phyloP scores from a whole-genome alignment of 1,284 basidiomycete genomes.

The Vanrija sp. region DNA sequence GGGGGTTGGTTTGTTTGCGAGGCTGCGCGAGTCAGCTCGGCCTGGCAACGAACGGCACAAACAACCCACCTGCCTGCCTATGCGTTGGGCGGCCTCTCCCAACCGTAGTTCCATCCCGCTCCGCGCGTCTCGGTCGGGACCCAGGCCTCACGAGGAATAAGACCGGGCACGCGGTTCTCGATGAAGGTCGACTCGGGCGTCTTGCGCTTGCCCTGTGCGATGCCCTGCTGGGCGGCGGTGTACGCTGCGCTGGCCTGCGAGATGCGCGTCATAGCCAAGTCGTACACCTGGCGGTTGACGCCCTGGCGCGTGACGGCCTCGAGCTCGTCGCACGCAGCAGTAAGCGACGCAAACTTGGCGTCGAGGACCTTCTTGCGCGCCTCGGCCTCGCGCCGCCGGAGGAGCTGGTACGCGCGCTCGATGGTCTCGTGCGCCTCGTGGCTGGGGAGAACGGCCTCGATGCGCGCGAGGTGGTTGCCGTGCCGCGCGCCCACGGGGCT shows the following conservation, averaged over 20 bases:
- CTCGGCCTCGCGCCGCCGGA: constrained; percentile 69
- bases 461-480: constrained; percentile 63
- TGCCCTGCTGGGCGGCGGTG: constrained; percentile 10
- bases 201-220: constrained; percentile 58
- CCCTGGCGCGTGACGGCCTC: constrained; percentile 49
- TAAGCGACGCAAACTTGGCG: constrained; percentile 73
- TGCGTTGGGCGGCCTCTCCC: constrained; percentile 33
- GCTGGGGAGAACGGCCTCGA: constrained; percentile 72
- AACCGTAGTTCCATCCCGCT: constrained; percentile 47
- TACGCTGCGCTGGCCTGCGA: constrained; percentile 53
- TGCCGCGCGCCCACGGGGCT: constrained; percentile 78
- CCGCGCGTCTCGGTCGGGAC: constrained; percentile 47
- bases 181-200: constrained; percentile 61
- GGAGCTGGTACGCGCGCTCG: constrained; percentile 82
- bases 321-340: constrained; percentile 73
- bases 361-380: constrained; percentile 61
- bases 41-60: not conserved
- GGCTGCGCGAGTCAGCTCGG: not conserved
- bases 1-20: not conserved
- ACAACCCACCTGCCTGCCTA: not conserved
- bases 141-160: constrained; percentile 63
- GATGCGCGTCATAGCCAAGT: constrained; percentile 63
- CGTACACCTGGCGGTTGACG: constrained; percentile 54
- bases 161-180: constrained; percentile 71
- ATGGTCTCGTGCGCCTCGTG: constrained; percentile 91